Evolutionary conservation across 2,329 filamentous ascomycete genomes (phyloP).

Genomic region (Penicillium corylophilum): DNA sequence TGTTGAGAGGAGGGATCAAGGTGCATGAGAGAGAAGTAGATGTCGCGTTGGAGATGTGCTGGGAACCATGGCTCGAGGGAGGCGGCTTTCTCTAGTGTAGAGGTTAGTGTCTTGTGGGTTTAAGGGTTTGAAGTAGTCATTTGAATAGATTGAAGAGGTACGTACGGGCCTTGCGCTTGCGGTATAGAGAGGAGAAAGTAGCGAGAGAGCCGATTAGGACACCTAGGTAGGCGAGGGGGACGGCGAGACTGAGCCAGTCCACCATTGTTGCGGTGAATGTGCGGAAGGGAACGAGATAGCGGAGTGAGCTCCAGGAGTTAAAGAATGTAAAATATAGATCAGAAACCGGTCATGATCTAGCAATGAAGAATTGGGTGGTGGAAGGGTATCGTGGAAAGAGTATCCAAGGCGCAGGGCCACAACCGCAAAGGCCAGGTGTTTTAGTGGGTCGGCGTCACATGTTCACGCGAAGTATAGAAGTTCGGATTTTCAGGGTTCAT

Average conservation of each 20-base stretch:
- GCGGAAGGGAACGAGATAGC: not conserved
- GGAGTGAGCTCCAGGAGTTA: not conserved
- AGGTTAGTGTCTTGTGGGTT: constrained; percentile 14
- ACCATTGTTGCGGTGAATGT: constrained; percentile 37
- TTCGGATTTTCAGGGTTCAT: not conserved
- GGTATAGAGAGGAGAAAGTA: constrained; percentile 90
- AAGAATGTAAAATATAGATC: not conserved
- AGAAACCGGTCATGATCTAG: constrained; percentile 13
- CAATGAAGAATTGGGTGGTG: not conserved
- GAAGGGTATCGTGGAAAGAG: not conserved
- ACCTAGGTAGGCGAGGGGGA: constrained; percentile 85
- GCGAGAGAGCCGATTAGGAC: constrained; percentile 85
- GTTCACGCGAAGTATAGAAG: constrained; percentile 13
- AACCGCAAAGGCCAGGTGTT: constrained; percentile 27
- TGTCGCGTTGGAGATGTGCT: constrained; percentile 83
- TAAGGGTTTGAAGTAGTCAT: not conserved
- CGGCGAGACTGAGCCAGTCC: constrained; percentile 80
- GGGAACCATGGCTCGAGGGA: constrained; percentile 94
- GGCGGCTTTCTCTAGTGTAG: constrained; percentile 65
- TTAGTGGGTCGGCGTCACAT: constrained; percentile 29
- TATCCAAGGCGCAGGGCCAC: constrained; percentile 9
- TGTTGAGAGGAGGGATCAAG: constrained; percentile 56
- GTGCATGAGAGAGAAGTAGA: constrained; percentile 91
- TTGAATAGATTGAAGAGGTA: constrained; percentile 17
- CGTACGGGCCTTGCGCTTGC: constrained; percentile 82